Evolutionary conservation across 805 yeast genomes (phyloP), one percentile per base, ranked within the genome.

Genomic region (Candida berthetii): DNA sequence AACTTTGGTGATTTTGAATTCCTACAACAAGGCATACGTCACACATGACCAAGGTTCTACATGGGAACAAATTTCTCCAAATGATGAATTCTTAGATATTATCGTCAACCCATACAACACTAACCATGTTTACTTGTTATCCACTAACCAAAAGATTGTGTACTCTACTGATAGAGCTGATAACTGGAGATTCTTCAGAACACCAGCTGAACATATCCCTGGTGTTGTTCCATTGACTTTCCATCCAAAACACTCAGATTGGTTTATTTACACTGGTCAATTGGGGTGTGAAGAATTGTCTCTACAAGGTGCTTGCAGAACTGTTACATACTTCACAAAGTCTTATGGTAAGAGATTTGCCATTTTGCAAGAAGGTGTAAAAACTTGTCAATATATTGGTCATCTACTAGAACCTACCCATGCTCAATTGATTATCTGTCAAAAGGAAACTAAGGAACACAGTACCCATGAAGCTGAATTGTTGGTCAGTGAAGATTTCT

Each of bases 131-230:
- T 56, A 49, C 39, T 44, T 48, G 40, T 46, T 53, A 15, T 40
- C 55, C 10, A 43, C 52, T 11, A 53, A 53, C 34, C 48, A 51
- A 40, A 55, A 52, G 42, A 62, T 62, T 25, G 62, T 90, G 14
- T 82, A 74, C 52, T 82, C 96, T 1, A 53, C 58, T 3, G 84
- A 90, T 58, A 79, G 95, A 20, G 97, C 85, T 14, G 62, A 55
- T 39, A 55, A 54, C 42, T 55, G 60, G 60, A 50, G 65, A 42
- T 58, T 70, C 1, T 87, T 85, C 53, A 48, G 53, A 8, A 60
- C 62, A 31, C 53, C 71, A 31, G 56, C 65, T 6, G 66, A 78
- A 7, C 91, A 91, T 2, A 60, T 75, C 17, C 64, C 68, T 16
- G 60, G 60, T 68, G 77, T 49, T 62, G 80, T 39, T 45, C 70